Evolutionary conservation across 345 rosid species (phyloP), one percentile per base, ranked within the genome.

Genomic region (Clausena lansium): DNA sequence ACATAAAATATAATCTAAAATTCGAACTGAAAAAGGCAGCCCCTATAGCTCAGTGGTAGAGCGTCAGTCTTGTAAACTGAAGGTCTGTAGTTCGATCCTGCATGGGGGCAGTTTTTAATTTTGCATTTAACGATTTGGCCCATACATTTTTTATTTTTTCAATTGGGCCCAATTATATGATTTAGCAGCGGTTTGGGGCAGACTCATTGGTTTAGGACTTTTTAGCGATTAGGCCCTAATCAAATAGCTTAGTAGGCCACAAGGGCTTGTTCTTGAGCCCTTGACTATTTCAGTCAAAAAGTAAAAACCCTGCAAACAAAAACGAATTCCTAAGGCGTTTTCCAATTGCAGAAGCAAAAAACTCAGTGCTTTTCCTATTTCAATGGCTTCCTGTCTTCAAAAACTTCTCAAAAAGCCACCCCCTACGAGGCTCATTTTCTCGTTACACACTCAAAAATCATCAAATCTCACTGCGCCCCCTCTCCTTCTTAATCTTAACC

Each of bases 61-160:
- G 91, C 89, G 88, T 85, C 88, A 86, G 89, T 89, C 88, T 86
- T 88, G 88, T 89, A 87, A 86, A 87, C 90, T 86, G 89, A 82
- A 86, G 91, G 91, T 87, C 89, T 86, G 87, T 77, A 87, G 90
- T 89, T 89, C 87, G 85, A 85, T 87, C 88, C 89, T 85, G 88
- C 88, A 87, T 89, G 90, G 24, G 86, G 90, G 92, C 90, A 84
- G 1, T 9, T 10, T 8, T 52, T 0, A 0, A 6, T 0, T 5
- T 5, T 10, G 24, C 32, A 30, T 30, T 41, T 41, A 0, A 10
- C 47, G 10, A 41, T 2, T 41, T 41, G 14, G 47, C 47, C 2
- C 2, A 10, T 2, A 41, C 47, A 2, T 41, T 41, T 2, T 41
- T 11, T 9, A 11, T 10, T 41, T 41, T 41, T 15, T 41, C 47